Conservation (phyloP, 2,329 filamentous ascomycete species). For the Sclerotinia sclerotiorum region DNA sequence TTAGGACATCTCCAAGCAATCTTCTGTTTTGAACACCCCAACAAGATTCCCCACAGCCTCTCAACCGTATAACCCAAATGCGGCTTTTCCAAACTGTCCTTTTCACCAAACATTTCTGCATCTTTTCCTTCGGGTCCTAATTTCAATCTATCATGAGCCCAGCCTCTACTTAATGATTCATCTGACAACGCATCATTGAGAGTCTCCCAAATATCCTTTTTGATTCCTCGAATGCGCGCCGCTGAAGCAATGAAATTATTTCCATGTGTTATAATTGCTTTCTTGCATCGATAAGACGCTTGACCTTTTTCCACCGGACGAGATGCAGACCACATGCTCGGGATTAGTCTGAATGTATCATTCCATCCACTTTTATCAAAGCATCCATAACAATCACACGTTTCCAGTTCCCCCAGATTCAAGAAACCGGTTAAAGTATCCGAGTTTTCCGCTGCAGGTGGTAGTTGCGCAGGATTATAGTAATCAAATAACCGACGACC, state of each 20-base stretch:
- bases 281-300: conserved; percentile 33
- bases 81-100: conserved; percentile 38
- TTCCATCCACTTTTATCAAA: conserved; percentile 44
- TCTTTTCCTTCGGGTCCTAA: conserved; percentile 25
- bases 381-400: conserved; percentile 45
- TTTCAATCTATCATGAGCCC: conserved; percentile 38
- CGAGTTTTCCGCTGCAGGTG: conserved; percentile 45
- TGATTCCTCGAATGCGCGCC: conserved; percentile 43
- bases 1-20: conserved; percentile 38
- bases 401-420: conserved; percentile 44
- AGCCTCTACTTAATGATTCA: conserved; percentile 30
- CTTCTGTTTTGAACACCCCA: conserved; percentile 39
- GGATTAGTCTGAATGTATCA: conserved; percentile 44
- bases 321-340: conserved; percentile 40
- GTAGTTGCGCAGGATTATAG: conserved; percentile 38
- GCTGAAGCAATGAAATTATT: conserved; percentile 51
- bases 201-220: conserved; percentile 35
- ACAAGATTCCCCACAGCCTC: conserved; percentile 42
- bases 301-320: conserved; percentile 33
- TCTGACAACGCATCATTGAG: conserved; percentile 35
- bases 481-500: conserved; percentile 28
- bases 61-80: conserved; percentile 43
- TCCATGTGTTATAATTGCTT: conserved; percentile 46
- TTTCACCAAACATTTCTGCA: conserved; percentile 31
- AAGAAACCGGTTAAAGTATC: conserved; percentile 44